Base-by-base conservation (phyloP, 169 alveolate species). In the Plasmodium knowlesi region DNA sequence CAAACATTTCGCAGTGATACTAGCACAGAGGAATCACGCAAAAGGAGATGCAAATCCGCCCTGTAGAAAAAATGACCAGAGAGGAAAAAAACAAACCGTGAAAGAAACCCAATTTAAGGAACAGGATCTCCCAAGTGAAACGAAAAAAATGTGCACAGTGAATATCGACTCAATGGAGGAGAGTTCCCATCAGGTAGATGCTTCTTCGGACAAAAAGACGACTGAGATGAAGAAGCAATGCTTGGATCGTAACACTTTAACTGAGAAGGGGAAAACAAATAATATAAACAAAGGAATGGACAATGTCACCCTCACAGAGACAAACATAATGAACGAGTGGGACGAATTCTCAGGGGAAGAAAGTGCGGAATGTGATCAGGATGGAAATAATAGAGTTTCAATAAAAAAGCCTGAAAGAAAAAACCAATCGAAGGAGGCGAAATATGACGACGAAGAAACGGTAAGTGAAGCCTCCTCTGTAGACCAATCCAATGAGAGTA, bases 1-100 rank as follows among this genome's bases (percentile, higher is more conserved):
- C 70, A 86, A 76, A 34, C 93, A 86, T 46, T 86, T 86, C 30
- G 70, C 57, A 10, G 71, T 76, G 43, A 74, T 86, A 74, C 22
- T 86, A 2, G 43, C 79, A 14, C 78, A 50, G 53, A 86, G 70
- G 28, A 86, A 46, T 39, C 30, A 25, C 41, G 9, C 28, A 30
- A 84, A 46, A 73, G 22, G 61, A 19, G 41, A 30, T 1, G 39
- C 74, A 2, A 14, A 9, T 39, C 70, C 14, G 3, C 28, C 70
- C 54, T 16, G 39, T 12, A 8, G 53, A 12, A 86, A 54, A 10
- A 46, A 28, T 16, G 76, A 8, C 76, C 19, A 67, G 76, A n/a
- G 8, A 67, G 37, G 37, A 67, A 67, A 67, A 67, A 67, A 67
- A 67, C 16, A 67, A 25, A 12, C 25, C 8, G 61, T 0, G 61